Evolutionary conservation across 2,329 filamentous ascomycete species (phyloP).

Genomic region (Colletotrichum neosansevieriae): DNA sequence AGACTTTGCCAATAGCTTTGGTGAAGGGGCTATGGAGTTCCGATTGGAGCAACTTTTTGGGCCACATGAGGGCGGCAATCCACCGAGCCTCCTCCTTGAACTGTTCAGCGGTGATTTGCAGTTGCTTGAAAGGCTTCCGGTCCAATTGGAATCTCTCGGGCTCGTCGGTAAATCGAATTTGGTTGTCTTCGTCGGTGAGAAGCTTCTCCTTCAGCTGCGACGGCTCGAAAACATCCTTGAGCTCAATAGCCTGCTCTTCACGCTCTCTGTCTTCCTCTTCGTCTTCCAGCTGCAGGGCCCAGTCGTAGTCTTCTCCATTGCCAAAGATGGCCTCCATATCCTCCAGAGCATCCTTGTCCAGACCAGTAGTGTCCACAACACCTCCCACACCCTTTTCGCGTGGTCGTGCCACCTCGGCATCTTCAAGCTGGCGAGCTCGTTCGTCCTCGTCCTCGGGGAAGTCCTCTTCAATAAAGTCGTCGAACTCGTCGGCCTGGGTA

Average conservation of each 20-base stretch:
- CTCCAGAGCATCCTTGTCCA: slow-evolving; percentile 93
- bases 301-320: slow-evolving; percentile 94
- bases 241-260: slow-evolving; percentile 86
- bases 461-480: slow-evolving; percentile 97
- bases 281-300: slow-evolving; percentile 90
- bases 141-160: slow-evolving; percentile 96
- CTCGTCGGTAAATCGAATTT: slow-evolving; percentile 88
- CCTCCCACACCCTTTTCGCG: slow-evolving; percentile 76
- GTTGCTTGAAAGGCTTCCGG: slow-evolving; percentile 86
- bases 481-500: slow-evolving; percentile 81
- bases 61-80: slow-evolving; percentile 91
- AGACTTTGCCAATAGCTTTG: slow-evolving; percentile 88
- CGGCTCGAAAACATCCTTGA: slow-evolving; percentile 98
- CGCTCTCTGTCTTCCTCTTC: slow-evolving; percentile 83
- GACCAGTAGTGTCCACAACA: slow-evolving; percentile 82
- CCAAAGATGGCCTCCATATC: slow-evolving; percentile 94
- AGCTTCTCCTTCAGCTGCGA: slow-evolving; percentile 94
- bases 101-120: slow-evolving; percentile 84
- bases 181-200: slow-evolving; percentile 94
- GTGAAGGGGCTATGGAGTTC: slow-evolving; percentile 87
- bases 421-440: slow-evolving; percentile 80
- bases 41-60: slow-evolving; percentile 80
- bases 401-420: slow-evolving; percentile 88
- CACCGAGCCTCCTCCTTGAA: slow-evolving; percentile 91
- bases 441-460: slow-evolving; percentile 89